A percentile compares a stretch with the other conserved stretches of the same genome.
These are phyloP conservation scores for Perilla frutescens DNA, from an alignment of 257 asterid genomes.

Conservation along the genomic window DNA sequence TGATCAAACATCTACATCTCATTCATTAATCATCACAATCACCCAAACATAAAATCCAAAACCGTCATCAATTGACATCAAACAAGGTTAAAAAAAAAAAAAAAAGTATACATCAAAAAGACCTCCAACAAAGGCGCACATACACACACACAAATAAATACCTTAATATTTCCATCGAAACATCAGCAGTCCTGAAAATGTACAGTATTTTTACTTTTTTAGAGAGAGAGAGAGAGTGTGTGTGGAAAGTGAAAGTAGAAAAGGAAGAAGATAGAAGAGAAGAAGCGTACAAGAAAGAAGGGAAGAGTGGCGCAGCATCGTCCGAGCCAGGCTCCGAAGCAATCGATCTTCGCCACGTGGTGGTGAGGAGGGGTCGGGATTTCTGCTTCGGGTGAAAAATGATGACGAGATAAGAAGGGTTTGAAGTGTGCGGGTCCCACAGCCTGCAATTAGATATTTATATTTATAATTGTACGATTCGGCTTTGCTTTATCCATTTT, in stretches of 20 bases:
- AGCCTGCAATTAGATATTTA: neutral
- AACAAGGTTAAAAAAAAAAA: no score
- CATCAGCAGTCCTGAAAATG: slow-evolving; percentile 29
- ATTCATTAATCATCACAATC: slow-evolving; percentile 5
- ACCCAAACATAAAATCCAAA: slow-evolving; percentile 14
- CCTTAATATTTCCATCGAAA: slow-evolving; percentile 27
- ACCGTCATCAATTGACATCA: slow-evolving; percentile 10
- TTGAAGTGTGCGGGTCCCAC: slow-evolving; percentile 38
- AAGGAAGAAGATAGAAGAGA: slow-evolving; percentile 21
- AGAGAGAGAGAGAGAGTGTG: slow-evolving; percentile 20
- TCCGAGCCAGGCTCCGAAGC: slow-evolving; percentile 52
- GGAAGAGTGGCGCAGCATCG: slow-evolving; percentile 5
- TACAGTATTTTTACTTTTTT: neutral
- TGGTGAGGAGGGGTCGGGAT: slow-evolving; percentile 10
- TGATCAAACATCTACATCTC: slow-evolving; percentile 30
- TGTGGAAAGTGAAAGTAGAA: slow-evolving; percentile 22
- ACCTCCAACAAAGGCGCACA: neutral
- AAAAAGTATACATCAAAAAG: neutral
- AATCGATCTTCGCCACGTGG: slow-evolving; percentile 51
- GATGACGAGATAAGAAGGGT: slow-evolving; percentile 32
- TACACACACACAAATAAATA: neutral
- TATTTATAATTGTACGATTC: neutral
- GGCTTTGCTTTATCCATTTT: slow-evolving; percentile 35
- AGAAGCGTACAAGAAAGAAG: slow-evolving; percentile 44
- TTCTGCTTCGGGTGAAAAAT: slow-evolving; percentile 35